Conservation (phyloP, 352 stramenopile genomes). For the Pilasporangium apinafurcum region DNA sequence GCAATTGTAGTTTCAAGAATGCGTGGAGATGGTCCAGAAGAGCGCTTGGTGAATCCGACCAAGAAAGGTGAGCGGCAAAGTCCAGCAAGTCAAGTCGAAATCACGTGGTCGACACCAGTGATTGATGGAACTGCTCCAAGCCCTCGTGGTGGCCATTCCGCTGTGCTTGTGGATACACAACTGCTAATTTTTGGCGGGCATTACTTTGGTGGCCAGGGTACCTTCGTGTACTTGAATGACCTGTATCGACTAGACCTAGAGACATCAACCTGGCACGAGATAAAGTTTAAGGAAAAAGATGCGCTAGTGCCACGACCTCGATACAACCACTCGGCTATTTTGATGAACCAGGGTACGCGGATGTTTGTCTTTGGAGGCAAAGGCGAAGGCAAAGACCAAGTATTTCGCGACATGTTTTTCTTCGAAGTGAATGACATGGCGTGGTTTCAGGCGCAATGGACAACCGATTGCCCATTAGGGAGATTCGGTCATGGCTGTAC, state of each 20-base stretch:
- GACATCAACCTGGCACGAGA: constrained; percentile 67
- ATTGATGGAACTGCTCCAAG: constrained; percentile 50
- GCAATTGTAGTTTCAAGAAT: neutral
- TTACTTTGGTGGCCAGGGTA: constrained; percentile 78
- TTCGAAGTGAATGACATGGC: constrained; percentile 76
- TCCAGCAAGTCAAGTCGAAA: constrained; percentile 34
- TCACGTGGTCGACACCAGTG: constrained; percentile 50
- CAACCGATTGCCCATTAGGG: constrained; percentile 63
- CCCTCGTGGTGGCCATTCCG: constrained; percentile 62
- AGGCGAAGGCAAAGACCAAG: constrained; percentile 17
- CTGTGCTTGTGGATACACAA: constrained; percentile 67
- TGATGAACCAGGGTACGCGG: constrained; percentile 50
- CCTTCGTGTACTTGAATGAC: constrained; percentile 90
- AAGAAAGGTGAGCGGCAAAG: constrained; percentile 5
- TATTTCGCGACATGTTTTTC: constrained; percentile 87
- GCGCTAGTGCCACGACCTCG: constrained; percentile 52
- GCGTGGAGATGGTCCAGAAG: constrained; percentile 6
- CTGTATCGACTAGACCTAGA: constrained; percentile 83
- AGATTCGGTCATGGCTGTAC: constrained; percentile 66
- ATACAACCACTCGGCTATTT: constrained; percentile 83
- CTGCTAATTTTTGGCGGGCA: constrained; percentile 88
- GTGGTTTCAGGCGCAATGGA: constrained; percentile 86
- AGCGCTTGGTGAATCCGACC: constrained; percentile 4
- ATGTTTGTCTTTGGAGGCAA: constrained; percentile 83
- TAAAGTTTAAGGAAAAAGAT: constrained; percentile 40